Evolutionary conservation across 108 stramenopile species (phyloP).

Genomic region (Cyclotella cryptica): DNA sequence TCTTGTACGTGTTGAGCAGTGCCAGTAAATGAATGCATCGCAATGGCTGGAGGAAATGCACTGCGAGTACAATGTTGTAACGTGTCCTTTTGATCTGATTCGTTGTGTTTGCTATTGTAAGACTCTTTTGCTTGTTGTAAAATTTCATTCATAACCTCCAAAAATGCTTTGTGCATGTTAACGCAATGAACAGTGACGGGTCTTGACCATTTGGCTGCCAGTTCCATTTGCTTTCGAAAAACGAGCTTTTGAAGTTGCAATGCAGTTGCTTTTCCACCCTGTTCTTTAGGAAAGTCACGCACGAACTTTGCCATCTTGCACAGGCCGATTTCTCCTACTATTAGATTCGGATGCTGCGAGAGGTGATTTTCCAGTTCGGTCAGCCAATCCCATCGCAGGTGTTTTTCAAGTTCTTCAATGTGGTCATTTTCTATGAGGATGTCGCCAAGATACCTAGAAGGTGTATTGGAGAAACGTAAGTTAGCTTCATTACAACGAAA

Average conservation of each 20-base stretch:
- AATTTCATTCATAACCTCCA: constrained; percentile 59
- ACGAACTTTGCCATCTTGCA: constrained; percentile 83
- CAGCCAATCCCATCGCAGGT: constrained; percentile 63
- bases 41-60: constrained; percentile 69
- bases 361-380: constrained; percentile 61
- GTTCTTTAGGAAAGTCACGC: constrained; percentile 59
- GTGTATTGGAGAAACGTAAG: constrained; percentile 69
- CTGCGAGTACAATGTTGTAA: constrained; percentile 6
- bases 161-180: constrained; percentile 69
- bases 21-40: constrained; percentile 86
- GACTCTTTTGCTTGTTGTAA: constrained; percentile 30
- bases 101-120: constrained; percentile 5
- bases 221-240: constrained; percentile 67
- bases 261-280: constrained; percentile 70
- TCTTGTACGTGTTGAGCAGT: constrained; percentile 83
- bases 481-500: background rate
- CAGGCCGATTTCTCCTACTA: constrained; percentile 86
- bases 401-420: constrained; percentile 16
- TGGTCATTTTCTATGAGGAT: constrained; percentile 30
- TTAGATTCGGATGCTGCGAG: constrained; percentile 64
- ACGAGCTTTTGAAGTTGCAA: constrained; percentile 69
- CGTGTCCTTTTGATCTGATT: background rate
- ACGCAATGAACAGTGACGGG: constrained; percentile 88
- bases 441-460: constrained; percentile 77
- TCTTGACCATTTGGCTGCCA: constrained; percentile 73